Conservation (phyloP, 2,329 filamentous ascomycete species). For the Lachnellula occidentalis region DNA sequence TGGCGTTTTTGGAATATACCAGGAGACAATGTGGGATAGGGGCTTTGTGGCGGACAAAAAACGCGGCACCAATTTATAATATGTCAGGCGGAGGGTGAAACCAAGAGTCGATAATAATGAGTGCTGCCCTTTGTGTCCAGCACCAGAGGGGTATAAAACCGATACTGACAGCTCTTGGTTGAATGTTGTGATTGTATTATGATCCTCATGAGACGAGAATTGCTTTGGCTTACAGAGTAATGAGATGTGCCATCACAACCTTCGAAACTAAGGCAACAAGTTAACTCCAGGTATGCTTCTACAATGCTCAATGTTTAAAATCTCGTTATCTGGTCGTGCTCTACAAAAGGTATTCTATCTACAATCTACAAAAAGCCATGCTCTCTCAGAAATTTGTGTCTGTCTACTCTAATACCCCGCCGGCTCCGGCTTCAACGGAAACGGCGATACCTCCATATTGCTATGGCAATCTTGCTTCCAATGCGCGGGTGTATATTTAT, state of each 20-base stretch:
- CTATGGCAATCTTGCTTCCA: conserved; percentile 63
- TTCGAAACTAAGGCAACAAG: no score
- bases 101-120: no score
- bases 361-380: background rate
- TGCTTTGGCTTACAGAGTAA: background rate
- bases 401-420: conserved; percentile 26
- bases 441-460: conserved; percentile 44
- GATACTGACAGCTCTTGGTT: no score
- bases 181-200: no score
- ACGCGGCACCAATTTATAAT: no score
- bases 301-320: no score
- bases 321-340: background rate
- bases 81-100: no score
- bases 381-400: background rate
- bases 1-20: conserved; percentile 6
- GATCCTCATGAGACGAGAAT: no score
- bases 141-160: no score
- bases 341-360: background rate
- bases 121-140: background rate
- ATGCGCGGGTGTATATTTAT: conserved; percentile 78
- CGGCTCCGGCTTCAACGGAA: conserved; percentile 28
- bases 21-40: background rate
- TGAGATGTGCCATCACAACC: background rate
- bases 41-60: background rate
- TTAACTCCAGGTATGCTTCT: no score